A percentile compares a stretch with the other conserved stretches of the same genome.
phyloP scores from a whole-genome alignment of 1,284 basidiomycete genomes.

The Phellinidium pouzarii region DNA sequence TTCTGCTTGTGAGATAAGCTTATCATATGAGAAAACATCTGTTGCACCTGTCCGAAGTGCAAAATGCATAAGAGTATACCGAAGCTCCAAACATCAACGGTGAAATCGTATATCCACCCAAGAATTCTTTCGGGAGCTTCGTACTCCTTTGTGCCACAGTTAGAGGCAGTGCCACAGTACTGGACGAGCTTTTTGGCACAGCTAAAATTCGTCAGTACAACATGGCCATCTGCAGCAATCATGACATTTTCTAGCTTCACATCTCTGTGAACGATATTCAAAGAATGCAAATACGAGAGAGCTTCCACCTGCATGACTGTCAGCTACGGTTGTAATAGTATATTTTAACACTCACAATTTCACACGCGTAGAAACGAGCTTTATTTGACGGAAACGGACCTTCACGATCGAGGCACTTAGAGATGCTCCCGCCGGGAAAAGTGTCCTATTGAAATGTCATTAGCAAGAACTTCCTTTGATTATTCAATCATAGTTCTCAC shows the following conservation, averaged over 20 bases:
- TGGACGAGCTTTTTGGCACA: conserved; percentile 33
- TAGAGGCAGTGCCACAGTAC: conserved; percentile 19
- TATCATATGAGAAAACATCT: conserved; percentile 1
- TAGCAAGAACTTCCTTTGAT: neutral
- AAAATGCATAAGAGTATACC: conserved; percentile 73
- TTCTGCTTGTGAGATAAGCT: neutral
- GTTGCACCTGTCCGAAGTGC: conserved; percentile 45
- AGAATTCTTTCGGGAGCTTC: conserved; percentile 68
- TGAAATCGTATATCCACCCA: conserved; percentile 63
- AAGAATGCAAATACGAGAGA: conserved; percentile 48
- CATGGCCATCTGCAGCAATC: conserved; percentile 57
- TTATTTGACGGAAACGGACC: conserved; percentile 50
- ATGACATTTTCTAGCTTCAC: conserved; percentile 58
- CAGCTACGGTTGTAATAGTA: neutral
- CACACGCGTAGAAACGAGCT: conserved; percentile 59
- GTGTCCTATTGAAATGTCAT: conserved; percentile 34
- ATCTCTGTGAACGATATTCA: conserved; percentile 45
- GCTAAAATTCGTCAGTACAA: conserved; percentile 63
- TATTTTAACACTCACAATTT: conserved; percentile 41
- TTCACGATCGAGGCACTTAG: conserved; percentile 52
- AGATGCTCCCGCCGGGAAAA: conserved; percentile 53
- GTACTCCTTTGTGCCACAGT: conserved; percentile 43
- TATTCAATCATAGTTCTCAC: conserved; percentile 28
- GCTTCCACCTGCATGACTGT: conserved; percentile 41
- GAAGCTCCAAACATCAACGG: conserved; percentile 81